phyloP scores from a whole-genome alignment of 139 green algal genomes.

The Chlorella sp. region DNA sequence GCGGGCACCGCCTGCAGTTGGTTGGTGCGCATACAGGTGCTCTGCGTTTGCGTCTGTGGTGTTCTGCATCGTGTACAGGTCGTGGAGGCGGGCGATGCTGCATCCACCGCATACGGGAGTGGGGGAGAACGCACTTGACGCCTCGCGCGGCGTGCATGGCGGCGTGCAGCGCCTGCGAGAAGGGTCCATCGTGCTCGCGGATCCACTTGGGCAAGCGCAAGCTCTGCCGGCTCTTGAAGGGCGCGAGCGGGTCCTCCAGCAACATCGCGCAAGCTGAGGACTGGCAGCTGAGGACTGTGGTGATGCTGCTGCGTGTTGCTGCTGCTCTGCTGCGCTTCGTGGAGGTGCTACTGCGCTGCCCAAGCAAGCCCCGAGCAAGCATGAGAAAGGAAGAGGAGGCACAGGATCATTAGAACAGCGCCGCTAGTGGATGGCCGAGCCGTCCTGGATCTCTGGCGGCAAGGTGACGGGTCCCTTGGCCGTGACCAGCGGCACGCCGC shows the following conservation, averaged over 20 bases:
- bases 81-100: neutral
- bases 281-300: neutral
- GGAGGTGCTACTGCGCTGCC: no score
- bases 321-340: no score
- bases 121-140: neutral
- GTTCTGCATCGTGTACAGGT: neutral
- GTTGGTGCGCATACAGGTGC: neutral
- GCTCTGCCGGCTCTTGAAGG: neutral
- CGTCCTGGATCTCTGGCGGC: conserved; percentile 32
- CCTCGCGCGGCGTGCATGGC: neutral
- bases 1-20: neutral
- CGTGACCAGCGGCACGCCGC: conserved; percentile 27
- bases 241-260: neutral
- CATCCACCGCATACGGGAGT: no score
- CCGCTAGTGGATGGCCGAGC: conserved; percentile 27
- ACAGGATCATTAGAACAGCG: neutral
- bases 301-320: neutral
- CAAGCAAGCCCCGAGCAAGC: neutral
- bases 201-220: neutral
- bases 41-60: neutral
- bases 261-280: neutral
- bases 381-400: neutral
- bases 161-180: neutral
- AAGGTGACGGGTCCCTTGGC: conserved; percentile 22
- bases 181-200: neutral